Conservation (phyloP, 1,139 yeast genomes). For the Pichia sp. region DNA sequence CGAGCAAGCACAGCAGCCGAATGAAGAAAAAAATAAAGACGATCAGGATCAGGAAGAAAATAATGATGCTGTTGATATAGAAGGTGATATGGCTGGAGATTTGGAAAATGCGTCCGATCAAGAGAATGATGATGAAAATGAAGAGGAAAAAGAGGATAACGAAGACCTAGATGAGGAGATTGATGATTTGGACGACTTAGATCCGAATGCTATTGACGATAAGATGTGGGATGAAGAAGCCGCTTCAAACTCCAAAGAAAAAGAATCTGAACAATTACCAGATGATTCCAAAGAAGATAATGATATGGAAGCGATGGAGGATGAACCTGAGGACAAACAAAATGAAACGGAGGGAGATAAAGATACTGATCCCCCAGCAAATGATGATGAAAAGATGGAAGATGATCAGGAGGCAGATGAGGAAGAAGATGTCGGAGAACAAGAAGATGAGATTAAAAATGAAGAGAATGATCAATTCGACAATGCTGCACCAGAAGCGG, state of each 20-base stretch:
- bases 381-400: conserved; percentile 36
- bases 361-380: conserved; percentile 39
- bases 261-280: conserved; percentile 65
- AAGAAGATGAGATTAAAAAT: conserved; percentile 71
- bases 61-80: conserved; percentile 86
- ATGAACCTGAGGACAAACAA: conserved; percentile 36
- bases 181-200: conserved; percentile 84
- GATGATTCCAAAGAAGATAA: conserved; percentile 52
- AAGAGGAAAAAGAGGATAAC: conserved; percentile 46
- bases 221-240: conserved; percentile 98
- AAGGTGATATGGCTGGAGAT: conserved; percentile 96
- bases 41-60: conserved; percentile 59
- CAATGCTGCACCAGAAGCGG: conserved; percentile 71
- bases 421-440: conserved; percentile 69
- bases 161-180: conserved; percentile 82
- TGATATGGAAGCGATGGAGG: conserved; percentile 62
- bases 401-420: conserved; percentile 43
- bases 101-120: conserved; percentile 69
- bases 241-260: conserved; percentile 66
- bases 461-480: conserved; percentile 71
- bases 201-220: conserved; percentile 94
- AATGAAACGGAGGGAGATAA: conserved; percentile 33
- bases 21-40: conserved; percentile 67
- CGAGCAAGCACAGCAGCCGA: conserved; percentile 84
- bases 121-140: conserved; percentile 49